Evolutionary conservation across 495 filamentous ascomycete genomes (phyloP).

Genomic region (Aspergillus heteromorphus): DNA sequence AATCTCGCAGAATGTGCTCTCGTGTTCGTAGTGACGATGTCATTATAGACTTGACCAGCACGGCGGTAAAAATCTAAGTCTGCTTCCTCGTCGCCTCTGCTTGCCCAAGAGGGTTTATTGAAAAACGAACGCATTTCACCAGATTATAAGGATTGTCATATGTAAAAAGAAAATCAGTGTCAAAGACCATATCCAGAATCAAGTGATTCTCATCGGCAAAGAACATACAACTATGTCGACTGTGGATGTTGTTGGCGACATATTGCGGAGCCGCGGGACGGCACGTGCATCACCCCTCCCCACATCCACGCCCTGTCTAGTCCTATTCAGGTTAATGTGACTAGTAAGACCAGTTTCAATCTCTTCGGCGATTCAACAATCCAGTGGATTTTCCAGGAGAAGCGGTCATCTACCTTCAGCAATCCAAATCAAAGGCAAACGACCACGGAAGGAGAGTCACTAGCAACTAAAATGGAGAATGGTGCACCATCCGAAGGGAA

Average conservation of each 20-base stretch:
- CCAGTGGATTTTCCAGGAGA: not conserved
- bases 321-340: not conserved
- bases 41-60: slow-evolving; percentile 56
- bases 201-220: too few species aligned
- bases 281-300: not conserved
- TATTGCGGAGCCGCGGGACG: too few species aligned
- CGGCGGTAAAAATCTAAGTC: slow-evolving; percentile 61
- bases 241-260: too few species aligned
- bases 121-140: slow-evolving; percentile 56
- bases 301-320: not conserved
- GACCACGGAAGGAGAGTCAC: not conserved
- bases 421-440: not conserved
- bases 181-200: not conserved
- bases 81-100: slow-evolving; percentile 35
- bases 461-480: slow-evolving; percentile 61
- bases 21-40: slow-evolving; percentile 51
- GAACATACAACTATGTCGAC: too few species aligned
- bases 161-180: not conserved
- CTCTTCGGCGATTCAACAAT: not conserved
- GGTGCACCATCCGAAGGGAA: slow-evolving; percentile 61
- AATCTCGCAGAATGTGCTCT: slow-evolving; percentile 18
- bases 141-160: not conserved
- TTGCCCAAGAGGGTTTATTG: slow-evolving; percentile 59
- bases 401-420: not conserved
- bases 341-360: not conserved